Evolutionary conservation across 192 early-diverging fungal species (phyloP).

Genomic region (Linnemannia exigua): DNA sequence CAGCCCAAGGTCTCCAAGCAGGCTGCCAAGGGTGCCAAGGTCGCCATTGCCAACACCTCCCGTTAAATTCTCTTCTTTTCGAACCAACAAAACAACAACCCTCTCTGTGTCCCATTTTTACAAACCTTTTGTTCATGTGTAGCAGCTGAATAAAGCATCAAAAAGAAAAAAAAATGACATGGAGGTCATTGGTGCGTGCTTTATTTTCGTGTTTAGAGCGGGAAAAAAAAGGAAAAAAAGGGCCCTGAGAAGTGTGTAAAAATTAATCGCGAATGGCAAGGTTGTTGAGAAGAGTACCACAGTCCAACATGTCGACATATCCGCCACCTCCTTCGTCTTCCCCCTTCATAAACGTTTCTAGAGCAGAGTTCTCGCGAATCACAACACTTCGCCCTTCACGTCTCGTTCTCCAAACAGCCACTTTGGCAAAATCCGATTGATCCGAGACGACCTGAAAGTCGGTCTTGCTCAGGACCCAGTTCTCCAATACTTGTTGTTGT

Average conservation of each 20-base stretch:
- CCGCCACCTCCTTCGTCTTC: not conserved
- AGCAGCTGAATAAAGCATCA: not conserved
- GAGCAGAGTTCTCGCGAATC: conserved; percentile 11
- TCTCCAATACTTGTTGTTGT: conserved; percentile 24
- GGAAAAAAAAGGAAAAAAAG: not conserved
- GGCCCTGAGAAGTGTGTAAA: no score
- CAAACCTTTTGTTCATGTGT: conserved; percentile 1
- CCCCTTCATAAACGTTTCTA: not conserved
- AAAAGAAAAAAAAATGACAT: not conserved
- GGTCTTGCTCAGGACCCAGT: conserved; percentile 34
- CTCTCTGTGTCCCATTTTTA: not conserved
- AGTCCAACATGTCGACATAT: conserved; percentile 39
- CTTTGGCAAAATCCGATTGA: conserved; percentile 39
- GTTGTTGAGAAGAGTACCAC: conserved; percentile 31
- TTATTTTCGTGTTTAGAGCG: not conserved
- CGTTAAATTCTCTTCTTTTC: conserved; percentile 69
- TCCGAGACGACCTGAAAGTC: conserved; percentile 39
- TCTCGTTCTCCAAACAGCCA: conserved; percentile 33
- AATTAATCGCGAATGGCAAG: not conserved
- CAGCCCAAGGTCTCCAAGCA: conserved; percentile 86
- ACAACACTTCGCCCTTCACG: conserved; percentile 28
- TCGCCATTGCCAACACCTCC: conserved; percentile 85
- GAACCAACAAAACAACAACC: not conserved
- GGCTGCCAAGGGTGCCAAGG: conserved; percentile 82
- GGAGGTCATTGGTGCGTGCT: not conserved